Evolutionary conservation across 352 stramenopile species (phyloP).

Genomic region (Blastocystis sp.): DNA sequence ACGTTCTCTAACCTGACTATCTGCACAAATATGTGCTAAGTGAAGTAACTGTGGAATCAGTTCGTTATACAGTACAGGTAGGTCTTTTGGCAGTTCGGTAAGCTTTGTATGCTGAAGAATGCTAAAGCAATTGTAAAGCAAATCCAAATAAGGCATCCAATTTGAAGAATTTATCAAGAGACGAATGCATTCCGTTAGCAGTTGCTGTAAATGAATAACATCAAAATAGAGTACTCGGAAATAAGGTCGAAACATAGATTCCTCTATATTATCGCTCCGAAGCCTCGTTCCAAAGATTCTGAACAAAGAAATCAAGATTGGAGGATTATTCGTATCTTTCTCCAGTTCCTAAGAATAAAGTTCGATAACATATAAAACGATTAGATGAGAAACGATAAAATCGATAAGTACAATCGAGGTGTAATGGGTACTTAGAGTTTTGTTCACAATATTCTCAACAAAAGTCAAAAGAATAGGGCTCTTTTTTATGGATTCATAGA

Average conservation of each 20-base stretch:
- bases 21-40: not conserved
- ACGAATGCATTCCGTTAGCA: slow-evolving; percentile 17
- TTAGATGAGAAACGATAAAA: slow-evolving; percentile 22
- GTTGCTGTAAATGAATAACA: not conserved
- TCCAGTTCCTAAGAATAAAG: not conserved
- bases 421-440: not conserved
- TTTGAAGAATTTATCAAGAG: not conserved
- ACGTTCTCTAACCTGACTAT: slow-evolving; percentile 3
- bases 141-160: slow-evolving; percentile 24
- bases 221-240: not conserved
- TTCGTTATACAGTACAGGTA: not conserved
- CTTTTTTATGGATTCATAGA: slow-evolving; percentile 26
- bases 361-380: not conserved
- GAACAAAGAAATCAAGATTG: slow-evolving; percentile 12
- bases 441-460: not conserved
- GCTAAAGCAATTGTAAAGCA: slow-evolving; percentile 15
- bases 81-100: slow-evolving; percentile 6
- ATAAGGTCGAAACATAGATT: not conserved
- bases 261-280: not conserved
- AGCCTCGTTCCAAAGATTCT: not conserved
- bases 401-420: slow-evolving; percentile 41
- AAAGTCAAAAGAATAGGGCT: slow-evolving; percentile 32
- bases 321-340: slow-evolving; percentile 31
- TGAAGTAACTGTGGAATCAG: slow-evolving; percentile 28
- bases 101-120: not conserved